Conservation (phyloP, 2,329 filamentous ascomycete species). For the Xylaria sp. region DNA sequence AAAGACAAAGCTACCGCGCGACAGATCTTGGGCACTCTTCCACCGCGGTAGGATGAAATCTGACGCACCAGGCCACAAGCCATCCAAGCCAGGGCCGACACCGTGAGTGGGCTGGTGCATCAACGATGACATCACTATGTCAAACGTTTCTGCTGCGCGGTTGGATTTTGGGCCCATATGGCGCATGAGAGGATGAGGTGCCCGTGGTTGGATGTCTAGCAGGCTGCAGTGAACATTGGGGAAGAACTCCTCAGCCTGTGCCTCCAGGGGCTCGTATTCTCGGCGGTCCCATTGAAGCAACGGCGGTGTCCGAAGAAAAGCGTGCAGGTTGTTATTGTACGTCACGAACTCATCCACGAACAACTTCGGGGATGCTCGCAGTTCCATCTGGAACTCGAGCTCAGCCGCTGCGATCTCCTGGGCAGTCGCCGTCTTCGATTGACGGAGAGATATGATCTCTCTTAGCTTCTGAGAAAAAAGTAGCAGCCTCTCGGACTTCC, state of each 20-base stretch:
- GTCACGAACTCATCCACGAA: slow-evolving; percentile 52
- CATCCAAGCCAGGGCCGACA: slow-evolving; percentile 59
- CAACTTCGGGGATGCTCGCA: slow-evolving; percentile 42
- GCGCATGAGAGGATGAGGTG: slow-evolving; percentile 60
- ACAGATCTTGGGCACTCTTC: slow-evolving; percentile 60
- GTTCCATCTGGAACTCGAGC: slow-evolving; percentile 50
- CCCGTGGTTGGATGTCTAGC: slow-evolving; percentile 74
- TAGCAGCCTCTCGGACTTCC: slow-evolving; percentile 28
- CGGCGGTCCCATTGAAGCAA: slow-evolving; percentile 76
- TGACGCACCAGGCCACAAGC: slow-evolving; percentile 68
- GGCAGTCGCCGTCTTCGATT: slow-evolving; percentile 31
- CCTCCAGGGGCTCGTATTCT: slow-evolving; percentile 74
- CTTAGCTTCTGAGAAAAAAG: background rate
- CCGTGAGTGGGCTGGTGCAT: slow-evolving; percentile 50
- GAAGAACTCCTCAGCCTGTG: slow-evolving; percentile 71
- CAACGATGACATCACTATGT: slow-evolving; percentile 61
- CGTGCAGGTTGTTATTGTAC: slow-evolving; percentile 65
- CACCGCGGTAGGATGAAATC: slow-evolving; percentile 64
- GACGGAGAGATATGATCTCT: slow-evolving; percentile 31
- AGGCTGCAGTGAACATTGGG: slow-evolving; percentile 69
- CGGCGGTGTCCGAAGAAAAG: slow-evolving; percentile 61
- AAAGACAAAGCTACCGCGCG: slow-evolving; percentile 57
- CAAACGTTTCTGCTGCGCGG: slow-evolving; percentile 62
- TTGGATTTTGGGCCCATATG: slow-evolving; percentile 55
- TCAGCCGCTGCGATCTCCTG: slow-evolving; percentile 48